Base-by-base conservation (phyloP, 495 filamentous ascomycete genomes). In the Lasiosphaeria hispida region DNA sequence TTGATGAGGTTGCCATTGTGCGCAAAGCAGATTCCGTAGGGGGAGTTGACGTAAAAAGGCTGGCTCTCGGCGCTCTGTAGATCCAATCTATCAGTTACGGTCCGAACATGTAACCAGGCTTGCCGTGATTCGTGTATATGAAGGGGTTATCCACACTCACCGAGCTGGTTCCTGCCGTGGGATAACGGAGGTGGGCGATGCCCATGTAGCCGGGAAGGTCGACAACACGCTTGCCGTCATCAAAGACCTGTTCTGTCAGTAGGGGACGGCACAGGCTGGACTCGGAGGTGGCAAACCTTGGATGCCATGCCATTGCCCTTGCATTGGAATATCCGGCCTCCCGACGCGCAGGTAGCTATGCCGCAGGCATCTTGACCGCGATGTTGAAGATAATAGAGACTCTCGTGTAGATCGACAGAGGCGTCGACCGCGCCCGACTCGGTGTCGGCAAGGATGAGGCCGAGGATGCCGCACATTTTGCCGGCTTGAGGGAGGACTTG, bases 1-100 rank as follows among this genome's bases (percentile, higher is more conserved):
- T 98, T 97, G 77, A 97, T 92, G 42, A 97, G 79, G 71, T 97
- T 98, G 35, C 94, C 94, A 66, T 97, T 97, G 73, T 71, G 63
- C 34, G 57, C 65, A 44, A 72, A 80, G 61, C 75, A 82, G 59
- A 85, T 84, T 17, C 92, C 90, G 69, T 95, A 96, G 4, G 92
- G 92, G 52, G 86, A 87, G 75, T 96, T 96, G 68, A 95, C 91
- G 68, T 96, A 96, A 73, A 96, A 96, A 0, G 92, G 92, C 73
- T 92, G 88, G 37, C 86, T 86, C 72, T 91, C 88, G 42, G 87
- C 81, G 64, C 85, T 89, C 66, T 71, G 45, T 18, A 7, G 40
- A 48, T 10, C 18, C 18, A 35, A 10, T 9, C 1, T 2, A 10
- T 35, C 39, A 14, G 40, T 35, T 19, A 1, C 17, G 30, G 2